These are phyloP conservation scores for Cochlearia excelsa DNA, from an alignment of 345 rosid genomes.

Conservation along the genomic window DNA sequence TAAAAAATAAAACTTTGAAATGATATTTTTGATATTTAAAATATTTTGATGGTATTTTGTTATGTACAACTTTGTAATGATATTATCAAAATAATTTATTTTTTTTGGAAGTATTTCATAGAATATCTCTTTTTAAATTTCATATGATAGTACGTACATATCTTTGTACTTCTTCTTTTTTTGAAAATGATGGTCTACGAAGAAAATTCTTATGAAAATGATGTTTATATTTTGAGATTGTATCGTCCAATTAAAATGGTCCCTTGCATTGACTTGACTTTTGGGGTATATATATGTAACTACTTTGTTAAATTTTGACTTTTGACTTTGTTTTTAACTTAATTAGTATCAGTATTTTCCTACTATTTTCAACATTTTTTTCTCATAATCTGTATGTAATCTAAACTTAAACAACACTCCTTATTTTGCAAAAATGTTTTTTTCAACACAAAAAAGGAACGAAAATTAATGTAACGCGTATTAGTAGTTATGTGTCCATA, in stretches of 20 bases:
- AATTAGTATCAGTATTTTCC: neutral
- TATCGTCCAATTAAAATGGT: conserved; percentile 16
- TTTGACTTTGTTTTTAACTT: conserved; percentile 1
- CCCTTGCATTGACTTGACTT: conserved; percentile 27
- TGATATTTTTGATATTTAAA: no score
- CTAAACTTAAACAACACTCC: neutral
- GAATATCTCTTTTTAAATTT: no score
- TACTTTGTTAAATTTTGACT: conserved; percentile 5
- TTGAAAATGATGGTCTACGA: neutral
- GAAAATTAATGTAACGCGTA: conserved; percentile 27
- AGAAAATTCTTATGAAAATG: conserved; percentile 14
- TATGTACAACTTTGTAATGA: no score
- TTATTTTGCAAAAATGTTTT: conserved; percentile 1
- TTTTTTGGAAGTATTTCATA: no score
- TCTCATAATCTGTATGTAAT: neutral
- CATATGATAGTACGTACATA: no score
- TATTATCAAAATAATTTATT: no score
- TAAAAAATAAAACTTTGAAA: no score
- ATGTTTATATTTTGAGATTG: neutral
- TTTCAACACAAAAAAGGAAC: neutral
- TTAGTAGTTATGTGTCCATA: conserved; percentile 17
- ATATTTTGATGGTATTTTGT: no score
- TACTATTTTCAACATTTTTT: neutral
- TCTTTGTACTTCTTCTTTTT: no score
- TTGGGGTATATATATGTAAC: neutral